Base-by-base conservation (phyloP, 306 rosid genomes). In the Abrus precatorius region DNA sequence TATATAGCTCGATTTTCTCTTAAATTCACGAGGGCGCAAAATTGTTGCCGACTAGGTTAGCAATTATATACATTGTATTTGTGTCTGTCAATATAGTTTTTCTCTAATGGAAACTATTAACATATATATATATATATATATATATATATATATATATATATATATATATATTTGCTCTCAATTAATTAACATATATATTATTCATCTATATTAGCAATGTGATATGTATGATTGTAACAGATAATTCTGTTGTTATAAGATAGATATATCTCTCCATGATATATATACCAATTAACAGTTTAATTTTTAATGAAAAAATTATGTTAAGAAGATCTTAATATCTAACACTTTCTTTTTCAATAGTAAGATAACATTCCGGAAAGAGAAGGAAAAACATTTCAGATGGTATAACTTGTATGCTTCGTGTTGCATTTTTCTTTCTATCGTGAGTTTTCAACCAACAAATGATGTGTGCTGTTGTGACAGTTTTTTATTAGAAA, bases 1-100 rank as follows among this genome's bases (percentile, higher is more conserved):
- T 69, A 48, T 13, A 12, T 69, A 8, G 36, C 73, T 43, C 44
- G 72, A 36, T 47, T 45, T 45, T 68, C 38, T 45, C 45, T 13
- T 28, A 6, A 45, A 29, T 41, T 45, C 41, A 68, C 10, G 40
- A 14, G 29, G 40, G 40, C 40, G 4, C 40, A 0, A 36, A 36
- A 36, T 36, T 2, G 2, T 12, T 32, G 27, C 5, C 6, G n/a
- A 63, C 38, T 63, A 36, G 12, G 2, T 63, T 13, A 6, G 48
- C 48, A 36, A 12, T 36, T 38, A 13, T 57, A 36, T 36, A 36
- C 40, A 4, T 36, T 36, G 27, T 33, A 61, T 11, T 11, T 10
- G 0, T 2, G 1, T 11, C 5, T 20, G 0, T 61, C 13, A 14
- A 9, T 6, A 36, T 34, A 57, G 1, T 9, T 57, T 57, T 36